Conservation (phyloP, 768 basidiomycete species). For the Trametes elegans region DNA sequence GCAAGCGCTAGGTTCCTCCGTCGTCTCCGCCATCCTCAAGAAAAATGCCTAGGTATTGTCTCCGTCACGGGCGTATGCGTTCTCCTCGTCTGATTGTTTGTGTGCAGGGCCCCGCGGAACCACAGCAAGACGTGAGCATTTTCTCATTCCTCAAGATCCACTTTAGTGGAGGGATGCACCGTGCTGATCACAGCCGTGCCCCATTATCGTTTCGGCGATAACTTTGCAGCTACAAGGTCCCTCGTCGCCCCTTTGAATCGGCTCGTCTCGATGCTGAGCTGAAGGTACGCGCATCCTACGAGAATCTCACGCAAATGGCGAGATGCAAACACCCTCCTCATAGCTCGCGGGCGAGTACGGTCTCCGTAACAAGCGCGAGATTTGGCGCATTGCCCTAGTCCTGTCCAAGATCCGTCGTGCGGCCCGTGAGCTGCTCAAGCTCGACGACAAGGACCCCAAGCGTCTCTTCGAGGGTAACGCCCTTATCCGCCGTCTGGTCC, state of each 20-base stretch:
- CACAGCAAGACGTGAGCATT: slow-evolving; percentile 90
- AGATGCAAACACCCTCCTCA: neutral
- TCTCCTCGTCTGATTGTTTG: slow-evolving; percentile 34
- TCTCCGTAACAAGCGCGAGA: slow-evolving; percentile 99
- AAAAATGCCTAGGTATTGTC: slow-evolving; percentile 82
- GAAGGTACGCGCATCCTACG: slow-evolving; percentile 60
- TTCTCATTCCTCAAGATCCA: slow-evolving; percentile 59
- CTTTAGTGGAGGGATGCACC: slow-evolving; percentile 58
- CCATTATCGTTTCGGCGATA: slow-evolving; percentile 46
- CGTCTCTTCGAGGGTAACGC: slow-evolving; percentile 99
- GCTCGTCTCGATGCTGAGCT: slow-evolving; percentile 99
- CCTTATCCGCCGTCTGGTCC: slow-evolving; percentile 92
- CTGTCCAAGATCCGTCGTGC: slow-evolving; percentile 99
- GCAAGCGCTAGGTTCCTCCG: slow-evolving; percentile 26
- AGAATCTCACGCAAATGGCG: neutral
- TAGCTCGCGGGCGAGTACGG: slow-evolving; percentile 99
- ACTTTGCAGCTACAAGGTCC: slow-evolving; percentile 92
- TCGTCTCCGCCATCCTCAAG: slow-evolving; percentile 48
- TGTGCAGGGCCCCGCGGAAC: slow-evolving; percentile 81
- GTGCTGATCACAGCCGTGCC: slow-evolving; percentile 69
- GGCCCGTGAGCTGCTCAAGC: slow-evolving; percentile 99
- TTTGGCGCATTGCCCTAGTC: slow-evolving; percentile 98
- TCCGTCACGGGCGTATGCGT: slow-evolving; percentile 14
- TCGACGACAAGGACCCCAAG: slow-evolving; percentile 99
- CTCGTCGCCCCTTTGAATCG: slow-evolving; percentile 93